Evolutionary conservation across 768 basidiomycete genomes (phyloP), one percentile per base, ranked within the genome.

Genomic region (Leucogyrophana mollusca): DNA sequence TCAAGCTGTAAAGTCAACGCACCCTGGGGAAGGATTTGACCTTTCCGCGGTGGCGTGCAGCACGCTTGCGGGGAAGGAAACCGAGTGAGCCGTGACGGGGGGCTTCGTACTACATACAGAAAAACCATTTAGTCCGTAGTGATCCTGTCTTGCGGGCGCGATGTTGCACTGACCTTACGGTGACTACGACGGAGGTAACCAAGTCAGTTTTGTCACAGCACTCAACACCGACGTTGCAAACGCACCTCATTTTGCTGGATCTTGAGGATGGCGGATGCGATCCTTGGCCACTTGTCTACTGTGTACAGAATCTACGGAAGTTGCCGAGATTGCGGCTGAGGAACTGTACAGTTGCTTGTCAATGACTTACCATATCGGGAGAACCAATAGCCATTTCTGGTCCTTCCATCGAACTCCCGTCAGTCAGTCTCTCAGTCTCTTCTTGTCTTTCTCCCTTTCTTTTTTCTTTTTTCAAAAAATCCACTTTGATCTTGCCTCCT

Each of bases 11-110:
- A 35, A 25, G 18, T 0, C 32, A 27, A 60, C 83, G 50, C 53
- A 92, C 94, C 86, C 85, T 94, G 65, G 96, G 96, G 87, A 98
- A 99, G 55, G 94, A 84, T 84, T 99, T 99, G 73, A 97, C 94
- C 80, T 94, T 94, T 70, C 95, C 95, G 60, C 95, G 87, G 76
- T 97, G 95, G 66, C 95, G 87, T 56, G 95, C 94, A 46, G 95
- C 79, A 64, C 95, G 85, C 78, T 99, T 98, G 68, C 90, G 83
- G 63, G 95, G 95, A 54, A 97, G 83, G 79, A 94, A 95, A 64
- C 94, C 95, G 61, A 98, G 85, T 56, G 94, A 96, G 65, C 95
- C 95, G 73, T 94, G 91, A 67, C 95, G 93, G 64, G 95, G 95
- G 56, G 93, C 92, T 87, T 98, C 94, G 77, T 85, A 97, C 94